Base-by-base conservation (phyloP, 257 asterid genomes). In the Penstemon eatonii region DNA sequence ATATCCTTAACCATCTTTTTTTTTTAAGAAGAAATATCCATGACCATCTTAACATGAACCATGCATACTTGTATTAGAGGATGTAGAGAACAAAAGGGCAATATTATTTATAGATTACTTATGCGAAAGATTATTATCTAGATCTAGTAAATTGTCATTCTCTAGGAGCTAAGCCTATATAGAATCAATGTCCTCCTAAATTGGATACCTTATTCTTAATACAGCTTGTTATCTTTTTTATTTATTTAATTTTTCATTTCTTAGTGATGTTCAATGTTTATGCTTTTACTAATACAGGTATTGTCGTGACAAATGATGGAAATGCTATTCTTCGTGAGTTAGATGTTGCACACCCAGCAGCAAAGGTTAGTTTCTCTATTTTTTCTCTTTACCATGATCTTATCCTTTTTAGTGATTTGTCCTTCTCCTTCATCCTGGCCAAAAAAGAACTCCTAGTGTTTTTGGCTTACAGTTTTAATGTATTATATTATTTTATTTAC, bases 321-420 rank as follows among this genome's bases (percentile, higher is more conserved):
- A 92, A 92, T 82, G 96, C 98, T 43, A 89, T 92, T 76, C 92
- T 92, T 18, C 97, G 97, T 44, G 98, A 92, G 80, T 73, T 92
- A 63, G 97, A 92, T 60, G 86, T 92, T 68, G 98, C 98, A 10
- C 98, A 92, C 72, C 98, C 98, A 12, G 98, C 98, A 33, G 97
- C 98, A 39, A 92, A 92, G 93, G 98, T 56, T 80, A 47, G 7
- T 7, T 66, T 72, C 46, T 71, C 44, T 45, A 39, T 71, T 42
- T 42, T 41, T 54, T 15, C 33, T 25, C 33, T 55, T 59, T 3
- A 45, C 15, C 47, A 13, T 53, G 43, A 65, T 56, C 47, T 72
- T 2, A 37, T 25, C 38, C 44, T 7, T 50, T 12, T 39, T 60
- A 40, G 38, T 72, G 42, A 9, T 66, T 60, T 25, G 33, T 25